phyloP scores from a whole-genome alignment of 805 yeast genomes.

The Cyberlindnera xylosilytica region DNA sequence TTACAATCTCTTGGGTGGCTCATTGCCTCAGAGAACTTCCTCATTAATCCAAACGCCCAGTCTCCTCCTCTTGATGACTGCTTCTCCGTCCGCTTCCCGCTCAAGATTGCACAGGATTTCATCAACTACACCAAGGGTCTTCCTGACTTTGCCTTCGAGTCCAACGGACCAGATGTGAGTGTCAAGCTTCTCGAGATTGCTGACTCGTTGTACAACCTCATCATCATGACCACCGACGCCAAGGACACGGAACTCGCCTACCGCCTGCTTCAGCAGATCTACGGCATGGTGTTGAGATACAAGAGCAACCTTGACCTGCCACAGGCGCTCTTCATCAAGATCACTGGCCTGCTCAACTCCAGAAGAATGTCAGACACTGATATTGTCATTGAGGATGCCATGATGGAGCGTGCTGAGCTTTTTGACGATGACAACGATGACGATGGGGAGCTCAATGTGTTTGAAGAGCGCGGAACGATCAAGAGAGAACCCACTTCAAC shows the following conservation, averaged over 20 bases:
- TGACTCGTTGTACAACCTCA: conserved; percentile 22
- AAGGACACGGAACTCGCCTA: conserved; percentile 15
- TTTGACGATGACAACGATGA: conserved; percentile 5
- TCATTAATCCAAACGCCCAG: conserved; percentile 15
- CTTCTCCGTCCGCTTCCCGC: conserved; percentile 21
- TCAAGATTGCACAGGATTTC: conserved; percentile 23
- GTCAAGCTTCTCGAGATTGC: conserved; percentile 24
- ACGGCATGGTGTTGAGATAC: conserved; percentile 19
- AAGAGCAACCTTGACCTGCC: conserved; percentile 23
- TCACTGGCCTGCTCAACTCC: conserved; percentile 16
- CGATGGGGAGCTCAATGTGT: conserved; percentile 3
- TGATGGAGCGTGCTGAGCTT: background rate
- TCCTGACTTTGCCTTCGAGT: conserved; percentile 25
- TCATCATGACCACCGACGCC: conserved; percentile 15
- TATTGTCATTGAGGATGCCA: background rate
- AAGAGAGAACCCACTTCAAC: background rate
- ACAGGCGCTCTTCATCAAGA: conserved; percentile 14
- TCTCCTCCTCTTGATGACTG: conserved; percentile 17
- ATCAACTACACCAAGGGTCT: conserved; percentile 15
- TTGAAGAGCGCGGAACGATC: conserved; percentile 3
- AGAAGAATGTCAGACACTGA: conserved; percentile 12
- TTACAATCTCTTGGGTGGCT: conserved; percentile 26
- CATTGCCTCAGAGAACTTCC: conserved; percentile 21
- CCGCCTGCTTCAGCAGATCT: conserved; percentile 19
- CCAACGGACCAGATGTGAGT: conserved; percentile 26